Evolutionary conservation across 306 rosid genomes (phyloP).

Genomic region (Rosa chinensis): DNA sequence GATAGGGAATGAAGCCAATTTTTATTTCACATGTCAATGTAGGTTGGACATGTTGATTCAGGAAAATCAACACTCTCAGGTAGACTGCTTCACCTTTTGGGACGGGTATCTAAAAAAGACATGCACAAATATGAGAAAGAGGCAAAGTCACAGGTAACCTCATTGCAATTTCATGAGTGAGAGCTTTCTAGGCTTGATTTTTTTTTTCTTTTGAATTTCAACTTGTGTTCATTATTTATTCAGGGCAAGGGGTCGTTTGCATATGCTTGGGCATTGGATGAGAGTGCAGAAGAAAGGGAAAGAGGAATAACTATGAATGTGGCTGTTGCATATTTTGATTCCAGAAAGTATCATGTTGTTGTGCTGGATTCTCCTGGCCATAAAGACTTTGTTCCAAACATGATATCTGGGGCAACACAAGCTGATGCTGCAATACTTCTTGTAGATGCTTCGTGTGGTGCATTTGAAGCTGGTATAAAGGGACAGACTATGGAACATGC

Average conservation of each 20-base stretch:
- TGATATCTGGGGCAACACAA: slow-evolving; percentile 98
- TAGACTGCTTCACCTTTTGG: slow-evolving; percentile 77
- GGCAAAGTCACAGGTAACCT: slow-evolving; percentile 72
- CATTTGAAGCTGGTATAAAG: slow-evolving; percentile 93
- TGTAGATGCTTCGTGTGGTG: slow-evolving; percentile 86
- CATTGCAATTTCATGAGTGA: slow-evolving; percentile 21
- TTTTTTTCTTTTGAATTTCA: neutral
- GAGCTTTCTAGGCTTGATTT: slow-evolving; percentile 25
- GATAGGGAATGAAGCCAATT: slow-evolving; percentile 1
- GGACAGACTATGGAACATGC: slow-evolving; percentile 97
- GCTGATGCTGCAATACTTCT: slow-evolving; percentile 97
- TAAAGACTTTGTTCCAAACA: slow-evolving; percentile 95
- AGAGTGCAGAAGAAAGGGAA: slow-evolving; percentile 97
- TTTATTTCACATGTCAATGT: slow-evolving; percentile 36
- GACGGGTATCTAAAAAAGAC: slow-evolving; percentile 81
- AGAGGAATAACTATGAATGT: slow-evolving; percentile 99
- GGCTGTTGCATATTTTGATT: slow-evolving; percentile 96
- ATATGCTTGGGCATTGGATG: slow-evolving; percentile 98
- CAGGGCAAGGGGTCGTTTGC: slow-evolving; percentile 99
- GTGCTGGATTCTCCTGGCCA: slow-evolving; percentile 99
- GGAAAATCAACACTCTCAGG: slow-evolving; percentile 99
- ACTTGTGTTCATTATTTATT: slow-evolving; percentile 13
- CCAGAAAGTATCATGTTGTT: slow-evolving; percentile 84
- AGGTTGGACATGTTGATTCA: slow-evolving; percentile 99
- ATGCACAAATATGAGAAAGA: slow-evolving; percentile 98